A percentile compares a stretch with the other conserved stretches of the same genome.
phyloP scores from a whole-genome alignment of 768 basidiomycete species.

The Boletus subparvulus region DNA sequence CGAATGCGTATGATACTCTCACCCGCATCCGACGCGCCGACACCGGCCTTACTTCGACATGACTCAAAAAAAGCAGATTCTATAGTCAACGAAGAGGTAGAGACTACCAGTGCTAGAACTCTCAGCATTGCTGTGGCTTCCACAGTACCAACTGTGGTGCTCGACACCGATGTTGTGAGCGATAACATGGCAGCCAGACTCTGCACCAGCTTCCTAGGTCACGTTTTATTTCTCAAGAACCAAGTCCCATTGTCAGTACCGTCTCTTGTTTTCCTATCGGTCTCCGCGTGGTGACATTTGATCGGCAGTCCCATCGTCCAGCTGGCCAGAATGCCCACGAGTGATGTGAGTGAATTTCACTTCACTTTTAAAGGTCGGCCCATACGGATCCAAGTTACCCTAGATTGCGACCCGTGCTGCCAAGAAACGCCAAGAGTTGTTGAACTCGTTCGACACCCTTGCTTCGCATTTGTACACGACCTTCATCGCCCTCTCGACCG shows the following conservation, averaged over 20 bases:
- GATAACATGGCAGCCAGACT: slow-evolving; percentile 64
- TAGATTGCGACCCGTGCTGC: slow-evolving; percentile 48
- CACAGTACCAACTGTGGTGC: slow-evolving; percentile 39
- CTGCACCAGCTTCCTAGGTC: slow-evolving; percentile 60
- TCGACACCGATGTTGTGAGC: slow-evolving; percentile 54
- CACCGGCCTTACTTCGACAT: background rate
- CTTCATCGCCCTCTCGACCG: slow-evolving; percentile 68
- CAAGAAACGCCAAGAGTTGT: slow-evolving; percentile 60
- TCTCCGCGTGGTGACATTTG: background rate
- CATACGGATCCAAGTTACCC: background rate
- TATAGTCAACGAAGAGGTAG: background rate
- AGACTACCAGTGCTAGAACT: background rate
- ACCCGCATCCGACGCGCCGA: background rate
- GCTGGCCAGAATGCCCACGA: slow-evolving; percentile 52
- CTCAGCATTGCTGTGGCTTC: background rate
- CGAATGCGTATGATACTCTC: slow-evolving; percentile 19
- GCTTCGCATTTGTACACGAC: slow-evolving; percentile 74
- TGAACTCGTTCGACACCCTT: slow-evolving; percentile 68
- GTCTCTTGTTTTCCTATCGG: background rate
- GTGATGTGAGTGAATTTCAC: slow-evolving; percentile 37
- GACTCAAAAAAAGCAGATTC: background rate
- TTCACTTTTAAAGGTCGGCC: background rate
- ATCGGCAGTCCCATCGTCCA: slow-evolving; percentile 63
- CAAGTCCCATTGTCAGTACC: slow-evolving; percentile 73
- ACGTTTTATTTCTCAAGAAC: slow-evolving; percentile 74